A percentile compares a stretch with the other conserved stretches of the same genome.
phyloP scores from a whole-genome alignment of 495 filamentous ascomycete genomes.

The Aspergillus biplanus region DNA sequence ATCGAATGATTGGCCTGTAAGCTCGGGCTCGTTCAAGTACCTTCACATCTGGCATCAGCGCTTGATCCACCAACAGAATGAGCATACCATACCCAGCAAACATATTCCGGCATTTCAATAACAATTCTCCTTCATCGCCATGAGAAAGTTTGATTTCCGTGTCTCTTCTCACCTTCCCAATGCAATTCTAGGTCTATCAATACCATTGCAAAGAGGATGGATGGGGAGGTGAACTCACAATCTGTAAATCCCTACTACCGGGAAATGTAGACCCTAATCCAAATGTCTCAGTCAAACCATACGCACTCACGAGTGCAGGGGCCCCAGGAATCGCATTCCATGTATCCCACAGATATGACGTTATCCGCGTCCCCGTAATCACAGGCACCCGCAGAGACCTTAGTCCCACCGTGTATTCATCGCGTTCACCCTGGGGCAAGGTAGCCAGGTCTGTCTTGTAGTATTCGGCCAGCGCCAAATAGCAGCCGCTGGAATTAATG shows the following conservation, averaged over 20 bases:
- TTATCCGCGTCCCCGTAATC: neutral
- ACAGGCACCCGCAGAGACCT: neutral
- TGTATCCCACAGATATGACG: neutral
- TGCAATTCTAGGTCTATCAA: constrained; percentile 1
- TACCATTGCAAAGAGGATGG: neutral
- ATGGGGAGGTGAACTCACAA: neutral
- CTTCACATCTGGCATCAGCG: neutral
- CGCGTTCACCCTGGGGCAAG: neutral
- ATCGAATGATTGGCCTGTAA: neutral
- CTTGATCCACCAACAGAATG: neutral
- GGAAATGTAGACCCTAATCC: constrained; percentile 2
- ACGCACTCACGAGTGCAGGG: neutral
- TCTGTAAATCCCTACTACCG: constrained; percentile 1
- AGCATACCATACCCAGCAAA: neutral
- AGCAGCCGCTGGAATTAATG: constrained; percentile 3
- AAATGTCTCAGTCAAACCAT: constrained; percentile 2
- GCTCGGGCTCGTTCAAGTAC: constrained; percentile 1
- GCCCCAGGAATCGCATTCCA: neutral
- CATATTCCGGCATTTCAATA: constrained; percentile 4
- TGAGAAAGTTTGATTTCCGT: constrained; percentile 1
- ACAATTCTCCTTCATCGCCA: constrained; percentile 3
- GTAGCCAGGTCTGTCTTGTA: neutral
- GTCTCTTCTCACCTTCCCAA: neutral
- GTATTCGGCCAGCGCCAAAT: neutral
- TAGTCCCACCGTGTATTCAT: neutral